Percentiles rank a stretch among this genome's conserved stretches.
Conservation (phyloP, 2,329 filamentous ascomycete species). For the Trichoderma semiorbis region DNA sequence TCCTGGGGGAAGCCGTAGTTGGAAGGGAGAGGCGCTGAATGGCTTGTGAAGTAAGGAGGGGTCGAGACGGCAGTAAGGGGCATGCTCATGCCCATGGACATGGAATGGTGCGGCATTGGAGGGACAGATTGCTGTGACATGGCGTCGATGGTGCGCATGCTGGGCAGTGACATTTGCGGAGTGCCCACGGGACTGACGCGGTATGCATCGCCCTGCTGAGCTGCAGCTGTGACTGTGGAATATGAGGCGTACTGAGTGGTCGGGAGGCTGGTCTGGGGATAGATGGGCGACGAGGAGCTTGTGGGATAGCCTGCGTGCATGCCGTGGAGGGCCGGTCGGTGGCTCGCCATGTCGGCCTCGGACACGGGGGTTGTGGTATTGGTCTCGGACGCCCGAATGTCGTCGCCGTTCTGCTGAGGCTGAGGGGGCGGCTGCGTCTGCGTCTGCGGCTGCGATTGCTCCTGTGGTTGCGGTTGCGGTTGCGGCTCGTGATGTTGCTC, state of each 20-base stretch:
- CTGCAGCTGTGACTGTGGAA: constrained; percentile 25
- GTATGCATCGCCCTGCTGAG: constrained; percentile 30
- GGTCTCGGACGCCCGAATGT: constrained; percentile 30
- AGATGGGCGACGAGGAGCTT: constrained; percentile 17
- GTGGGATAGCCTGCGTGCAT: constrained; percentile 29
- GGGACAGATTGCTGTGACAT: constrained; percentile 27
- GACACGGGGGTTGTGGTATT: constrained; percentile 17
- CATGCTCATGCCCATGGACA: constrained; percentile 37
- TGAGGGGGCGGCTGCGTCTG: constrained; percentile 20
- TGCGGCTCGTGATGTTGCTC: constrained; percentile 6
- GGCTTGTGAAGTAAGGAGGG: constrained; percentile 45
- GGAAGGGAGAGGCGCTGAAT: constrained; percentile 32
- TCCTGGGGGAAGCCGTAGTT: constrained; percentile 44
- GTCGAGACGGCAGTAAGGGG: constrained; percentile 29
- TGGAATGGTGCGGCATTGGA: constrained; percentile 31
- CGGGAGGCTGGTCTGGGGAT: constrained; percentile 21
- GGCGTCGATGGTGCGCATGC: constrained; percentile 41
- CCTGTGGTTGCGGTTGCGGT: background rate
- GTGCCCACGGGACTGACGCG: constrained; percentile 29
- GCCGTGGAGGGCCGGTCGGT: constrained; percentile 27
- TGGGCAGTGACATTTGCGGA: constrained; percentile 36
- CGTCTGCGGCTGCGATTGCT: constrained; percentile 25
- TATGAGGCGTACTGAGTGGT: constrained; percentile 33
- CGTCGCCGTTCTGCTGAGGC: constrained; percentile 32
- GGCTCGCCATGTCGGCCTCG: constrained; percentile 33